Evolutionary conservation across 2,329 filamentous ascomycete species (phyloP), one percentile per base, ranked within the genome.

Genomic region (Cercospora sojina): DNA sequence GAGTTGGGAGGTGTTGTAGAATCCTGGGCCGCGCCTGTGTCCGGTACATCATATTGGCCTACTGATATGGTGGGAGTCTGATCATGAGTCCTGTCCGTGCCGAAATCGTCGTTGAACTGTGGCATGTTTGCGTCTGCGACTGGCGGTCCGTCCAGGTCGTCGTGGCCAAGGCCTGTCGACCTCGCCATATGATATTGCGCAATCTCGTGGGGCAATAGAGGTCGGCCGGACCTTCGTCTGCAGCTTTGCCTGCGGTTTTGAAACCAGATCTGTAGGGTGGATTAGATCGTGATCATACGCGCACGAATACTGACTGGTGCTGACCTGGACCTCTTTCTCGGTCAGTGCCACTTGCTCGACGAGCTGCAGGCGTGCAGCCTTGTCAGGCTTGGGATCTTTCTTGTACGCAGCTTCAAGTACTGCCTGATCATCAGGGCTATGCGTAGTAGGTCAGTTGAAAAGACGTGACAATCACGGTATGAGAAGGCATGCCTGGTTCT

Each of bases 291-390:
- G 23, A 31, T 27, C 5, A 5, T 32, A 20, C 27, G 60, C 43
- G 47, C 12, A 18, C n/a, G 18, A 32, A 32, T 13, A 16, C 29
- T 20, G 5, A 29, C 18, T 35, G 5, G 18, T 31, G 49, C 89
- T 79, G 82, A 97, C 94, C 88, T 97, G 94, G 41, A 97, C 92
- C 83, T 97, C 93, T 79, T 97, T 97, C 82, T 97, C 93, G 72
- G 91, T 94, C 70, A 98, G 85, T 25, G 91, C 90, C 68, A 97
- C 93, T 79, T 89, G 91, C 80, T 87, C 87, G 67, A 96, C 92
- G 70, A 98, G 93, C 66, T 90, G 89, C 56, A 91, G 85, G 81
- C 94, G 91, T 79, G 92, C 90, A 64, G 88, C 86, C 81, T 96
- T 97, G 82, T 97, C 93, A 35, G 94, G 94, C 79, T 97, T 97